Percentiles rank a stretch among this genome's conserved stretches.
phyloP scores from a whole-genome alignment of 2,329 filamentous ascomycete genomes.

The Trichoderma lentiforme region DNA sequence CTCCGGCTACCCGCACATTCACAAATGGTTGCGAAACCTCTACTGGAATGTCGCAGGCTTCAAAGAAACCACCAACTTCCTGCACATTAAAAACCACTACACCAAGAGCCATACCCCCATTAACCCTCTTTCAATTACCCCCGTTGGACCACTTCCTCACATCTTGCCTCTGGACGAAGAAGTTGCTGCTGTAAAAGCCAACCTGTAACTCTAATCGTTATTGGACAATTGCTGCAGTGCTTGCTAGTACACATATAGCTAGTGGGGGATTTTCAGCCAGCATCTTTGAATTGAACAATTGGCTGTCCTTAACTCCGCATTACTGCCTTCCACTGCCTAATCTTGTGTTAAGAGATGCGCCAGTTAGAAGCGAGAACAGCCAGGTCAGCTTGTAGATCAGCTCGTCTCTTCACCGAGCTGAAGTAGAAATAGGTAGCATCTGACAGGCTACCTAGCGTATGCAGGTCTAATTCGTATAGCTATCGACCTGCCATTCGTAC shows the following conservation, averaged over 20 bases:
- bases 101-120: constrained; percentile 60
- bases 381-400: neutral
- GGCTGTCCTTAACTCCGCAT: neutral
- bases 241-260: neutral
- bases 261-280: neutral
- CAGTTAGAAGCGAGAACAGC: neutral
- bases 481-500: neutral
- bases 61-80: constrained; percentile 76
- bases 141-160: constrained; percentile 77
- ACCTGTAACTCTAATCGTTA: neutral
- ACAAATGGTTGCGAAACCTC: constrained; percentile 74
- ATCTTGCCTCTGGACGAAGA: constrained; percentile 75
- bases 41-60: constrained; percentile 83
- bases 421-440: neutral
- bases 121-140: constrained; percentile 70
- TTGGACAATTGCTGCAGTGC: neutral
- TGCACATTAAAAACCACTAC: constrained; percentile 83
- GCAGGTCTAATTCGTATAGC: neutral
- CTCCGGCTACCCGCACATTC: constrained; percentile 73
- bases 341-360: neutral
- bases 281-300: neutral
- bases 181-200: constrained; percentile 54
- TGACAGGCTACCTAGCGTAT: neutral
- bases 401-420: neutral
- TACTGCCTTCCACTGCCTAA: neutral